phyloP scores from a whole-genome alignment of 257 asterid genomes.

The Ilex asprella region DNA sequence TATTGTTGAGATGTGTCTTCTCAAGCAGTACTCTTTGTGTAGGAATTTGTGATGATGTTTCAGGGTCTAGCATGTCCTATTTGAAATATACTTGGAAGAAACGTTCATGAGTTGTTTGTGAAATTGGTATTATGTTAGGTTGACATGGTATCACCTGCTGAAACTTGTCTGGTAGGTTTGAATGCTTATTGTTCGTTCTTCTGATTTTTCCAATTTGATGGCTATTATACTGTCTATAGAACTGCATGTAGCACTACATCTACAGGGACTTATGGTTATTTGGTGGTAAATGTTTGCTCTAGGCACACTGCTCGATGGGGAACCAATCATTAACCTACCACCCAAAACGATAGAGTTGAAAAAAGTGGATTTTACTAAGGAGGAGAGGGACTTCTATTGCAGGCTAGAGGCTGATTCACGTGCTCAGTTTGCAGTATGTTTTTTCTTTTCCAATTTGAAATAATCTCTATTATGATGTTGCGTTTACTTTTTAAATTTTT shows the following conservation, averaged over 20 bases:
- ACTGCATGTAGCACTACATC: background rate
- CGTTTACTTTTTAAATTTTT: slow-evolving; percentile 8
- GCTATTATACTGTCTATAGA: slow-evolving; percentile 2
- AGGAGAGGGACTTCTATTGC: slow-evolving; percentile 79
- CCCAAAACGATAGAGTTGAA: slow-evolving; percentile 72
- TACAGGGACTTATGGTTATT: slow-evolving; percentile 16
- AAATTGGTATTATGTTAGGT: too few relatives aligned
- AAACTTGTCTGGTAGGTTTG: too few relatives aligned
- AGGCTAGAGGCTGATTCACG: slow-evolving; percentile 87
- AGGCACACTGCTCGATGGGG: slow-evolving; percentile 86
- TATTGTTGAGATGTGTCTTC: too few relatives aligned
- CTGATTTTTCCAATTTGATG: background rate
- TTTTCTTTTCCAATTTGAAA: background rate
- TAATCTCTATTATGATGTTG: slow-evolving; percentile 14
- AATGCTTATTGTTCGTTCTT: background rate
- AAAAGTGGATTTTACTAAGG: slow-evolving; percentile 72
- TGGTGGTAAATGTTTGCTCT: slow-evolving; percentile 15
- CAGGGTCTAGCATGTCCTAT: too few relatives aligned
- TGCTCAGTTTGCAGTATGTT: slow-evolving; percentile 94
- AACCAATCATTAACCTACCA: slow-evolving; percentile 83
- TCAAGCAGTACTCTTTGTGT: too few relatives aligned
- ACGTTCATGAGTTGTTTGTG: too few relatives aligned
- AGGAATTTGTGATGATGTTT: too few relatives aligned
- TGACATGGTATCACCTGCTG: too few relatives aligned
- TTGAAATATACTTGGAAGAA: too few relatives aligned